Evolutionary conservation across 208 protist species (phyloP).

Genomic region (Naegleria gruberi): DNA sequence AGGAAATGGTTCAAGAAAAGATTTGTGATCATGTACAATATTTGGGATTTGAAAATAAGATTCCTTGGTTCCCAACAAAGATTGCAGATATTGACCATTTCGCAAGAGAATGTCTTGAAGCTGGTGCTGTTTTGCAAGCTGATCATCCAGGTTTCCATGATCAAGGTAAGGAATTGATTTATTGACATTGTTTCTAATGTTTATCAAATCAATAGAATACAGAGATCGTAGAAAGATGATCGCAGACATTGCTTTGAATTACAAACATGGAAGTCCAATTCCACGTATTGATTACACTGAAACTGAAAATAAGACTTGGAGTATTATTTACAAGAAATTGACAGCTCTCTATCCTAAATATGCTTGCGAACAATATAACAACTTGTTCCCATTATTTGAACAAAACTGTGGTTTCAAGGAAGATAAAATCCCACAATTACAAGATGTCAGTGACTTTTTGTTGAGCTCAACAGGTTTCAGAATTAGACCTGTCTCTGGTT

Average conservation of each 20-base stretch:
- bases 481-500: constrained; percentile 79
- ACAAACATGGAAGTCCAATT: constrained; percentile 67
- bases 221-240: constrained; percentile 68
- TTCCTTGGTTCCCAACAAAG: constrained; percentile 46
- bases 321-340: constrained; percentile 65
- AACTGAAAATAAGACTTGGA: constrained; percentile 79
- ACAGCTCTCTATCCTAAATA: constrained; percentile 73
- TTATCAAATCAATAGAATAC: constrained; percentile 54
- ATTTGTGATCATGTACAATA: not conserved
- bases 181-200: not conserved
- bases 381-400: constrained; percentile 77
- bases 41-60: not conserved
- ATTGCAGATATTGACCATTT: constrained; percentile 69
- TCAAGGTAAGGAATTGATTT: constrained; percentile 27
- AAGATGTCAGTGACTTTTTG: constrained; percentile 26
- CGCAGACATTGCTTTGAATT: constrained; percentile 54
- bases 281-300: constrained; percentile 78
- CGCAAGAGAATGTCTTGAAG: constrained; percentile 40
- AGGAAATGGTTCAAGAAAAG: not conserved
- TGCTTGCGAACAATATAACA: constrained; percentile 82
- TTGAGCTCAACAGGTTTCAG: constrained; percentile 66
- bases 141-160: constrained; percentile 81
- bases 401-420: constrained; percentile 77
- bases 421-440: constrained; percentile 82
- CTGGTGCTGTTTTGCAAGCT: constrained; percentile 68